Evolutionary conservation across 2,329 filamentous ascomycete genomes (phyloP), one percentile per base, ranked within the genome.

Genomic region (Fusarium equiseti): DNA sequence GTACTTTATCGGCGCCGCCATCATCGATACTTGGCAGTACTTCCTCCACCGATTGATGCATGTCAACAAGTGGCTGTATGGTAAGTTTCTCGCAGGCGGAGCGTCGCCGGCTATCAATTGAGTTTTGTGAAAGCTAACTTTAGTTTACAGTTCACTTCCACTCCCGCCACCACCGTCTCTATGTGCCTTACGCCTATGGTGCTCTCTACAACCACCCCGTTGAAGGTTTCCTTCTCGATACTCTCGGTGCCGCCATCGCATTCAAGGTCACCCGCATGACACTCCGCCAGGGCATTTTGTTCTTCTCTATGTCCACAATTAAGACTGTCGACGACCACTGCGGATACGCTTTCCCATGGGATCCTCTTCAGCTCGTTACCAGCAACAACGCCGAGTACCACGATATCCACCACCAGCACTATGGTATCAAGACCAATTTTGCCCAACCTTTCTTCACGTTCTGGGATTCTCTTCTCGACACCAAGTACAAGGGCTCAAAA

Each of bases 291-390:
- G 92, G 91, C 74, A 95, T 97, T 84, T 88, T 89, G 81, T 98
- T 98, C 85, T 98, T 97, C 81, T 91, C 91, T 53, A 88, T 90
- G 79, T 95, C 92, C 32, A 97, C 93, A 10, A 90, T 98, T 85
- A 99, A 99, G 86, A 98, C 96, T 0, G 94, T 98, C 27, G 95
- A 98, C 77, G 96, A 99, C 78, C 96, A 99, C 83, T 98, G 95
- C 81, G 96, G 96, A 71, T 99, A 98, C 78, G 87, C 90, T n/a
- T 91, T 99, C 67, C 96, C 96, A 2, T 98, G 92, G 89, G 96
- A 99, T 80, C 95, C 95, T 4, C 85, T 98, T 57, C 95, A 98
- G 85, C 90, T 92, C 78, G 86, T 98, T 66, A 97, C 95, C 46
- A 92, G 92, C 79, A 98, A 99, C 85, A 98, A 98, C 75, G 95